Conservation (phyloP, 768 basidiomycete species). For the Terana coerulea region DNA sequence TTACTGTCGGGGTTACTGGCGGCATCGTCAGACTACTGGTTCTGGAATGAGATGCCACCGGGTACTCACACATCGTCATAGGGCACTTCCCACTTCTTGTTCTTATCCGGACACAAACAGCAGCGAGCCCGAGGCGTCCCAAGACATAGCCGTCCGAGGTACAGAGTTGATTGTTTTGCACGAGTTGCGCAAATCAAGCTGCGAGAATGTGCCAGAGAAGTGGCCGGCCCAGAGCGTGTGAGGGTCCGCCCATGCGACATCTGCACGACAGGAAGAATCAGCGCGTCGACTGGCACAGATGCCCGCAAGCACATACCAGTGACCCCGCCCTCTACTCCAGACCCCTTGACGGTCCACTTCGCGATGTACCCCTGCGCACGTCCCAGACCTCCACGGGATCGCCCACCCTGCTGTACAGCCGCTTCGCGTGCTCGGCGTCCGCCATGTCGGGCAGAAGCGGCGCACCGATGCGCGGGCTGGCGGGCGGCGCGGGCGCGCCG, state of each 20-base stretch:
- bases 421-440: constrained; percentile 8
- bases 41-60: constrained; percentile 21
- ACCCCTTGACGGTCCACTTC: constrained; percentile 74
- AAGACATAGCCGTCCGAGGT: constrained; percentile 57
- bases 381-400: constrained; percentile 86
- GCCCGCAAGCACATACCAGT: constrained; percentile 51
- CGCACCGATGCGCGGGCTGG: constrained; percentile 18
- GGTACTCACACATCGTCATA: constrained; percentile 75
- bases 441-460: background rate
- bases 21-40: constrained; percentile 25
- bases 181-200: constrained; percentile 67
- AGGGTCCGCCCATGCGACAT: constrained; percentile 64
- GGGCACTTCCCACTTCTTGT: constrained; percentile 57
- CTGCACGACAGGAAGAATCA: constrained; percentile 31
- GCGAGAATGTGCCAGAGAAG: constrained; percentile 72
- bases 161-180: constrained; percentile 65
- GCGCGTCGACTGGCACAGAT: background rate
- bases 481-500: constrained; percentile 9
- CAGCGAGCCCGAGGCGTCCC: constrained; percentile 62
- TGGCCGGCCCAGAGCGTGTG: constrained; percentile 74
- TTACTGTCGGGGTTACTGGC: constrained; percentile 21
- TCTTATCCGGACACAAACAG: constrained; percentile 63
- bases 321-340: constrained; percentile 64
- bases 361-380: constrained; percentile 76
- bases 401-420: constrained; percentile 28